phyloP scores from a whole-genome alignment of 1,284 basidiomycete genomes.

The Flammula alnicola region DNA sequence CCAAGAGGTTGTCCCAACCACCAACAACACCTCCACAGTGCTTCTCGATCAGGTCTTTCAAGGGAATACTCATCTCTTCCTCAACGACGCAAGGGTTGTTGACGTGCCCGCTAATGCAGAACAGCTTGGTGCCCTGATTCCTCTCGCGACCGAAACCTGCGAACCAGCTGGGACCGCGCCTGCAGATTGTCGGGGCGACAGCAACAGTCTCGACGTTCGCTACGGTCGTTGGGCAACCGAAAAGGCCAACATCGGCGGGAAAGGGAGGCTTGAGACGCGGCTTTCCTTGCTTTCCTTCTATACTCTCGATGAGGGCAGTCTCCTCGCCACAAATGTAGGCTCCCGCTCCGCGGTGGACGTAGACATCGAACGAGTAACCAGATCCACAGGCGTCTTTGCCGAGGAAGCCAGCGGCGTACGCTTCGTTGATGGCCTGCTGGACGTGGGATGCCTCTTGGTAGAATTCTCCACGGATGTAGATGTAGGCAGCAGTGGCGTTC shows the following conservation, averaged over 20 bases:
- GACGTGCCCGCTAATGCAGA: conserved; percentile 95
- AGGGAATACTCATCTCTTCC: conserved; percentile 98
- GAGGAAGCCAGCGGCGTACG: conserved; percentile 90
- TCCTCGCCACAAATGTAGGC: conserved; percentile 99
- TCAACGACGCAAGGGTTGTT: conserved; percentile 98
- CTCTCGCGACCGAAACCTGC: conserved; percentile 90
- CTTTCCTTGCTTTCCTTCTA: conserved; percentile 99
- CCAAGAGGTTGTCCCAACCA: conserved; percentile 96
- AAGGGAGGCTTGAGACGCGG: conserved; percentile 99
- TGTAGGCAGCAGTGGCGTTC: conserved; percentile 98
- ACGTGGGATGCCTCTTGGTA: conserved; percentile 94
- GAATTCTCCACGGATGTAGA: conserved; percentile 99
- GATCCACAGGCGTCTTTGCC: conserved; percentile 93
- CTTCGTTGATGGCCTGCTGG: conserved; percentile 94
- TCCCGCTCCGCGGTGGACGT: conserved; percentile 95
- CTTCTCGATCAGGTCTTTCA: conserved; percentile 94
- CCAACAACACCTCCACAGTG: conserved; percentile 95
- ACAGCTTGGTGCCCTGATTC: conserved; percentile 96
- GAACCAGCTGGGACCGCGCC: conserved; percentile 93
- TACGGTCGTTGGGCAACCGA: conserved; percentile 96
- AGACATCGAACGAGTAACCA: conserved; percentile 95
- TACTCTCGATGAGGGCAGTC: conserved; percentile 95
- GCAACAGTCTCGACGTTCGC: conserved; percentile 99
- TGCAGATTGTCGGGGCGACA: conserved; percentile 95
- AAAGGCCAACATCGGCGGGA: conserved; percentile 97